phyloP scores from a whole-genome alignment of 257 asterid species.

The Petunia secreta region DNA sequence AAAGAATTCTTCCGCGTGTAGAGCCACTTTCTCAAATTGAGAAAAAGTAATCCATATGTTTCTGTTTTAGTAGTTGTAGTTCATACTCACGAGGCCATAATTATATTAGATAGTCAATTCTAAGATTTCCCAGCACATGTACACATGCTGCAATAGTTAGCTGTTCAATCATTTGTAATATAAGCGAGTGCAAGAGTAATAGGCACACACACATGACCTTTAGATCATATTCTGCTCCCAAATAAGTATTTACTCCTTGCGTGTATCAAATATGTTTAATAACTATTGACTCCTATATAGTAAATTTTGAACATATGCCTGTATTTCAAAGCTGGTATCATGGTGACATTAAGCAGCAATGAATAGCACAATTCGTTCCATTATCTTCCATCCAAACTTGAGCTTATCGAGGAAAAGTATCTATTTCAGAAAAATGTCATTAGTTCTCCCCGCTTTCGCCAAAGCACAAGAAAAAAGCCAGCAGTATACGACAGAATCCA shows the following conservation, averaged over 20 bases:
- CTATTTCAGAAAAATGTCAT: background rate
- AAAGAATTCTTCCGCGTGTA: background rate
- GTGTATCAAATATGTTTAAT: background rate
- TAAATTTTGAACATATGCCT: background rate
- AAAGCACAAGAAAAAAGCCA: background rate
- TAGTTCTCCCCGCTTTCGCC: background rate
- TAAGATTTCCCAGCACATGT: slow-evolving; percentile 4
- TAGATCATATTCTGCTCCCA: background rate
- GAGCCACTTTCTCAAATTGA: background rate
- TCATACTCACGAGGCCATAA: background rate
- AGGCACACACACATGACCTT: background rate
- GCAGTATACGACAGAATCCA: background rate
- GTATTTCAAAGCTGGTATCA: background rate
- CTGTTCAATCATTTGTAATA: background rate
- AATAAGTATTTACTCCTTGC: background rate
- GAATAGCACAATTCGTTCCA: background rate
- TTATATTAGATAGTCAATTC: background rate
- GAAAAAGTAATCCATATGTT: background rate
- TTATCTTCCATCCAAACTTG: background rate
- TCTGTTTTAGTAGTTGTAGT: background rate
- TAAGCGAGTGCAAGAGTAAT: background rate
- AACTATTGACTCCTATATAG: background rate
- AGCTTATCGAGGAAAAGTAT: background rate
- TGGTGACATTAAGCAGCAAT: background rate
- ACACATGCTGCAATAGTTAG: background rate